Conservation (phyloP, 2,329 filamentous ascomycete species). For the Calonectria honghensis region DNA sequence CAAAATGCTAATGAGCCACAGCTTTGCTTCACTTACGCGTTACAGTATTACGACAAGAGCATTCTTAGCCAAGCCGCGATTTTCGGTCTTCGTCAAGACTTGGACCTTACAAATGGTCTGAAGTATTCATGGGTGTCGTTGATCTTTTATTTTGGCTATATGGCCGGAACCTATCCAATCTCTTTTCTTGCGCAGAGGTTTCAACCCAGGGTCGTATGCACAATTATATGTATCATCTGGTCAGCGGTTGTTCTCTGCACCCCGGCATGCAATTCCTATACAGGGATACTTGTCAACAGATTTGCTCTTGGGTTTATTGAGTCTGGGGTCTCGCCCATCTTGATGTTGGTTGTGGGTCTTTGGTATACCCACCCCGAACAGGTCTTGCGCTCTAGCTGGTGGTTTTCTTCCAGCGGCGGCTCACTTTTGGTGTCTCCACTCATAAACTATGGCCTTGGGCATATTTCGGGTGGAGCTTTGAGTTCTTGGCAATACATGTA, state of each 20-base stretch:
- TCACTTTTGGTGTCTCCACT: slow-evolving; percentile 59
- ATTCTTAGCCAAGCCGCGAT: slow-evolving; percentile 55
- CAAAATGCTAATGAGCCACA: slow-evolving; percentile 20
- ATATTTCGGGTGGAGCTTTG: slow-evolving; percentile 53
- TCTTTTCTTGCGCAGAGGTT: slow-evolving; percentile 56
- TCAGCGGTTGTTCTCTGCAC: slow-evolving; percentile 57
- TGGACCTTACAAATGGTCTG: slow-evolving; percentile 52
- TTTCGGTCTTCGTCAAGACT: slow-evolving; percentile 56
- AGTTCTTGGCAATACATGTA: slow-evolving; percentile 61
- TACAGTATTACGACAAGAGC: slow-evolving; percentile 57
- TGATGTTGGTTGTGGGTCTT: slow-evolving; percentile 61
- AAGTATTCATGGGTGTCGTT: slow-evolving; percentile 57
- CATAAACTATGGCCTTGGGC: slow-evolving; percentile 60
- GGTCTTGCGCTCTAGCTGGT: slow-evolving; percentile 59
- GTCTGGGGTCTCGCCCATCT: slow-evolving; percentile 57
- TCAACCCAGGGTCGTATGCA: slow-evolving; percentile 55
- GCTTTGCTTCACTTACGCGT: slow-evolving; percentile 56
- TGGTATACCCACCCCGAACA: slow-evolving; percentile 64
- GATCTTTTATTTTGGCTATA: slow-evolving; percentile 59
- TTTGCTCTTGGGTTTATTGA: slow-evolving; percentile 63
- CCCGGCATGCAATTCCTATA: slow-evolving; percentile 57
- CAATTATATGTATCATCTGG: slow-evolving; percentile 57
- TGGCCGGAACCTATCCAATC: slow-evolving; percentile 56
- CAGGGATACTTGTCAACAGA: slow-evolving; percentile 57
- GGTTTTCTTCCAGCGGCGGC: slow-evolving; percentile 62